Conservation (phyloP, 2,329 filamentous ascomycete species). For the Claviceps maximensis region DNA sequence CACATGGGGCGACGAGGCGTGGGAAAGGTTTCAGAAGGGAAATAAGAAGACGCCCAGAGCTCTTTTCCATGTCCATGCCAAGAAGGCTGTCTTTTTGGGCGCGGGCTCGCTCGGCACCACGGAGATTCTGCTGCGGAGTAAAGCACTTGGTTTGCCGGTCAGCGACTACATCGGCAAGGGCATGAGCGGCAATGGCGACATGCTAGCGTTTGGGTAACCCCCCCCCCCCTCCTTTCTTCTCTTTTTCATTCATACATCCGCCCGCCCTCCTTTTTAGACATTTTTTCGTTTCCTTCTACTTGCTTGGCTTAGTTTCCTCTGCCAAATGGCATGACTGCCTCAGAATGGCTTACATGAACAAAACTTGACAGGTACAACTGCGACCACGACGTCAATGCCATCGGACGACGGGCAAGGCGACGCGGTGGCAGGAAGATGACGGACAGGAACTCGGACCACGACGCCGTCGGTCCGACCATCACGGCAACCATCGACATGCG, state of each 20-base stretch:
- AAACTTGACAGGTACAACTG: conserved; percentile 38
- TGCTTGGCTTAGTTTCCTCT: background rate
- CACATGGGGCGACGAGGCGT: conserved; percentile 47
- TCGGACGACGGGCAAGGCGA: conserved; percentile 26
- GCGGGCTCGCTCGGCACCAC: conserved; percentile 53
- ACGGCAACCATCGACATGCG: conserved; percentile 49
- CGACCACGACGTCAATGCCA: conserved; percentile 39
- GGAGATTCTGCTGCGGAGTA: conserved; percentile 50
- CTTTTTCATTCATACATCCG: background rate
- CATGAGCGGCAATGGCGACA: conserved; percentile 56
- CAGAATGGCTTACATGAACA: too few species aligned
- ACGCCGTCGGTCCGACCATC: conserved; percentile 47
- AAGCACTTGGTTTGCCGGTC: conserved; percentile 41
- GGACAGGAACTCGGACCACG: too few species aligned
- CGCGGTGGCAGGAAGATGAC: conserved; percentile 5
- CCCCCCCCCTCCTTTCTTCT: too few species aligned
- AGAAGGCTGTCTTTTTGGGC: conserved; percentile 51
- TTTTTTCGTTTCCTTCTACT: background rate
- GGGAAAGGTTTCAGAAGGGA: conserved; percentile 33
- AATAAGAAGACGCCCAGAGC: conserved; percentile 36
- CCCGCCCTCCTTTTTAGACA: too few species aligned
- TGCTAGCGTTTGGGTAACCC: conserved; percentile 44
- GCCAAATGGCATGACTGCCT: too few species aligned
- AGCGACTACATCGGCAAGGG: conserved; percentile 43
- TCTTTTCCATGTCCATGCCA: conserved; percentile 54